phyloP scores from a whole-genome alignment of 169 alveolate genomes.

The Plasmodium sp. region DNA sequence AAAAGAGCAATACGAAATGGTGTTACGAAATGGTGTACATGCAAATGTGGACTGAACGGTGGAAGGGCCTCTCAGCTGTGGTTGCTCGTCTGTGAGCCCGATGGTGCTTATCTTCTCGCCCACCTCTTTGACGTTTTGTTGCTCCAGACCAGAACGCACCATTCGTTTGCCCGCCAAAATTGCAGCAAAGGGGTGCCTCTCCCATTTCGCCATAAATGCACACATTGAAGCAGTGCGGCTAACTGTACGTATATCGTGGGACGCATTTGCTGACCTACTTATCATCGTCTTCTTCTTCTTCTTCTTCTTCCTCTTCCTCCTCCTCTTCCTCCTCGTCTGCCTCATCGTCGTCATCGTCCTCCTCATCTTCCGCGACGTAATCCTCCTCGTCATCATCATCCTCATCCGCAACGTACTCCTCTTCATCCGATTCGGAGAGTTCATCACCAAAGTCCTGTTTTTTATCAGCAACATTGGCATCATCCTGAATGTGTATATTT shows the following conservation, averaged over 20 bases:
- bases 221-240: neutral
- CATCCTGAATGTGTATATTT: conserved; percentile 86
- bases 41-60: neutral
- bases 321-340: conserved; percentile 82
- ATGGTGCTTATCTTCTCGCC: neutral
- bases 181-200: neutral
- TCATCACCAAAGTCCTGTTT: conserved; percentile 76
- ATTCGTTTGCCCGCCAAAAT: neutral
- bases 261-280: conserved; percentile 2
- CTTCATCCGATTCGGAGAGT: conserved; percentile 83
- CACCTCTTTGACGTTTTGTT: neutral
- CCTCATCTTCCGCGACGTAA: conserved; percentile 85
- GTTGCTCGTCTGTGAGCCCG: neutral
- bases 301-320: conserved; percentile 81
- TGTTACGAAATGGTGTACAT: neutral
- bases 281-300: conserved; percentile 84
- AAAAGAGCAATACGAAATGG: neutral
- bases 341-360: conserved; percentile 91
- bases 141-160: neutral
- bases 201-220: neutral
- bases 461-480: conserved; percentile 74
- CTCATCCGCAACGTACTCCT: conserved; percentile 80
- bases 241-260: neutral
- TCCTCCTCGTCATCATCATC: conserved; percentile 84
- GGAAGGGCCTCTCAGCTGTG: neutral